A percentile compares a stretch with the other conserved stretches of the same genome.
Conservation (phyloP, 768 basidiomycete species). For the Imleria badia region DNA sequence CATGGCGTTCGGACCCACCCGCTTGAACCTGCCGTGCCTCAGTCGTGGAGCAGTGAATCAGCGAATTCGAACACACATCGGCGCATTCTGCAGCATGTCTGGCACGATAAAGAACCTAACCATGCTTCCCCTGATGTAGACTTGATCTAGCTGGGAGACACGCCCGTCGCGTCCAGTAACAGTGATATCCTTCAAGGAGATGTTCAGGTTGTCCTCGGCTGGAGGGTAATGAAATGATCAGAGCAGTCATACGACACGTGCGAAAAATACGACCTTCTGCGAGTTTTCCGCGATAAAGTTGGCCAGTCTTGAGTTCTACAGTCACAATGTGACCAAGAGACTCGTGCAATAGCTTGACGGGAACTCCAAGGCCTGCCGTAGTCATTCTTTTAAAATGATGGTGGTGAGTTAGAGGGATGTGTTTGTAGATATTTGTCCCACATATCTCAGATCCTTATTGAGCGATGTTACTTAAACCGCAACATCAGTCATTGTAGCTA, state of each 20-base stretch:
- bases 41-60: slow-evolving; percentile 5
- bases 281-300: slow-evolving; percentile 95
- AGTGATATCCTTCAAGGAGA: slow-evolving; percentile 94
- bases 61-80: slow-evolving; percentile 69
- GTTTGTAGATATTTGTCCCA: slow-evolving; percentile 22
- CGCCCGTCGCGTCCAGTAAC: slow-evolving; percentile 98
- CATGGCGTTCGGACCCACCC: slow-evolving; percentile 98
- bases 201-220: slow-evolving; percentile 99
- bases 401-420: slow-evolving; percentile 7
- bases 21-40: slow-evolving; percentile 80
- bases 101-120: slow-evolving; percentile 98
- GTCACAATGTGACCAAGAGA: slow-evolving; percentile 95
- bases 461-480: background rate
- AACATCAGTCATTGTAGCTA: background rate
- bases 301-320: slow-evolving; percentile 97
- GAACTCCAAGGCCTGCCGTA: slow-evolving; percentile 78
- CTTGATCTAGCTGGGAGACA: slow-evolving; percentile 97
- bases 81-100: slow-evolving; percentile 98
- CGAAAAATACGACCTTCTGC: slow-evolving; percentile 67
- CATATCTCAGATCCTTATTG: background rate
- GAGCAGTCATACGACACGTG: slow-evolving; percentile 9
- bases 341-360: slow-evolving; percentile 96
- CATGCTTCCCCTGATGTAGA: slow-evolving; percentile 98
- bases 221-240: slow-evolving; percentile 21
- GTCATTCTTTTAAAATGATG: slow-evolving; percentile 32